Evolutionary conservation across 2,329 filamentous ascomycete genomes (phyloP).

Genomic region (Fusarium oligoseptatum): DNA sequence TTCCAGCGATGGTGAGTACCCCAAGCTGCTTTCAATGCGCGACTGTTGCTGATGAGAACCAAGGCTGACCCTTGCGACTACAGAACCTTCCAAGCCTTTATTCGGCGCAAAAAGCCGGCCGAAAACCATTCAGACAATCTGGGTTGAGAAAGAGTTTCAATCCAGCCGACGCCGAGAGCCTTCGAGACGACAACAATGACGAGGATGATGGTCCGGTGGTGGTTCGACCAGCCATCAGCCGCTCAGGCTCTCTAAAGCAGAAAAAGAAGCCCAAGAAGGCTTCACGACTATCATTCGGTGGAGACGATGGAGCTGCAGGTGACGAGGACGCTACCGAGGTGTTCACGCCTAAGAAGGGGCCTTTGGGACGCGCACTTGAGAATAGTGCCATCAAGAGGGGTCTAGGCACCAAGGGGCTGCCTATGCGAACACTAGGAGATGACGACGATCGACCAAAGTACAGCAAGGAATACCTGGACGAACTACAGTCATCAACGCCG

Average conservation of each 20-base stretch:
- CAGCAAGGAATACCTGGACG: slow-evolving; percentile 86
- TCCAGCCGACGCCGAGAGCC: slow-evolving; percentile 55
- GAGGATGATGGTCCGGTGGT: slow-evolving; percentile 63
- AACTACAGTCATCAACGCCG: slow-evolving; percentile 87
- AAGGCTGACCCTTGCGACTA: slow-evolving; percentile 51
- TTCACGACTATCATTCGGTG: slow-evolving; percentile 82
- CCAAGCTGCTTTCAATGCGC: slow-evolving; percentile 22
- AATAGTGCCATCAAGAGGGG: slow-evolving; percentile 73
- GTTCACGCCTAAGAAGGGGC: slow-evolving; percentile 75
- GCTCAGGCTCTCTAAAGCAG: slow-evolving; percentile 65
- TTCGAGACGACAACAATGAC: slow-evolving; percentile 55
- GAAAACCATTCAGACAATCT: slow-evolving; percentile 70
- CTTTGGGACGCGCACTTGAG: slow-evolving; percentile 74
- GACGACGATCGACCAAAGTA: slow-evolving; percentile 83
- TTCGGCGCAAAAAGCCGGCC: slow-evolving; percentile 61
- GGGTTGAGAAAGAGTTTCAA: slow-evolving; percentile 69
- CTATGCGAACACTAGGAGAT: slow-evolving; percentile 67
- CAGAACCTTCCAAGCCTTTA: slow-evolving; percentile 53
- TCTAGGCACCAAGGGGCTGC: slow-evolving; percentile 62
- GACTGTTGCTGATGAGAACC: slow-evolving; percentile 51
- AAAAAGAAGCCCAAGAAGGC: slow-evolving; percentile 73
- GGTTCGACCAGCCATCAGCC: slow-evolving; percentile 61
- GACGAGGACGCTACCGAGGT: slow-evolving; percentile 64
- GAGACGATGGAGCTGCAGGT: slow-evolving; percentile 64
- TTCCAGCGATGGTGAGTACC: slow-evolving; percentile 56